These are phyloP conservation scores for Herpotrichia juniperi DNA, from an alignment of 2,329 filamentous ascomycete species.

Conservation along the genomic window DNA sequence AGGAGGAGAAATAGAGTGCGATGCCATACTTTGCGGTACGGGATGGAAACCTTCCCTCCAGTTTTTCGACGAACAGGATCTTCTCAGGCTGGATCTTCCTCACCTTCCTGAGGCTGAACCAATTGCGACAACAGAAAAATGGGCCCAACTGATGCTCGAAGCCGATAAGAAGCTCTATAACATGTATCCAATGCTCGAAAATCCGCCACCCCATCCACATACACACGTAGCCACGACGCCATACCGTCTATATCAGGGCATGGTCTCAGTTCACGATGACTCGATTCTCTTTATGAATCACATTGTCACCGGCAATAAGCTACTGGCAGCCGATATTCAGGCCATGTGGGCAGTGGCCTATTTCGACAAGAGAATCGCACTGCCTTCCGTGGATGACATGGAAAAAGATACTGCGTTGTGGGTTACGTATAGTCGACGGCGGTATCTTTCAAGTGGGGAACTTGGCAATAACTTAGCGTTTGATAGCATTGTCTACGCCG, in stretches of 20 bases:
- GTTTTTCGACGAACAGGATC: constrained; percentile 12
- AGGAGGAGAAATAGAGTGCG: constrained; percentile 20
- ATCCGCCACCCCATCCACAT: constrained; percentile 16
- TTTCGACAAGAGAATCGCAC: constrained; percentile 8
- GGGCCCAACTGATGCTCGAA: constrained; percentile 11
- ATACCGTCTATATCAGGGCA: constrained; percentile 21
- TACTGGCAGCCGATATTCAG: constrained; percentile 20
- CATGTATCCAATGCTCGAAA: constrained; percentile 14
- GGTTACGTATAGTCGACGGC: constrained; percentile 8
- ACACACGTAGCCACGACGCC: constrained; percentile 9
- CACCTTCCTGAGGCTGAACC: background rate
- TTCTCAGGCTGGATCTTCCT: constrained; percentile 14
- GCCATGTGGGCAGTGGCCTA: constrained; percentile 24
- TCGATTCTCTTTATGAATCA: constrained; percentile 25
- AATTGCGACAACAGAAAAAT: constrained; percentile 6
- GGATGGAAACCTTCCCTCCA: constrained; percentile 22
- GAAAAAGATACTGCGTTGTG: constrained; percentile 11
- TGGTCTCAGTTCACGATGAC: constrained; percentile 17
- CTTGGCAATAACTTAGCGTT: constrained; percentile 9
- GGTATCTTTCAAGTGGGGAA: constrained; percentile 14
- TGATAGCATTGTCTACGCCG: constrained; percentile 13
- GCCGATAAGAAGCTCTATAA: constrained; percentile 11
- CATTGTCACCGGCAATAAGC: constrained; percentile 12
- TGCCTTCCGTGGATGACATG: constrained; percentile 7
- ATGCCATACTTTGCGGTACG: constrained; percentile 33